Base-by-base conservation (phyloP, 2,329 filamentous ascomycete genomes). In the Fusarium sp. region DNA sequence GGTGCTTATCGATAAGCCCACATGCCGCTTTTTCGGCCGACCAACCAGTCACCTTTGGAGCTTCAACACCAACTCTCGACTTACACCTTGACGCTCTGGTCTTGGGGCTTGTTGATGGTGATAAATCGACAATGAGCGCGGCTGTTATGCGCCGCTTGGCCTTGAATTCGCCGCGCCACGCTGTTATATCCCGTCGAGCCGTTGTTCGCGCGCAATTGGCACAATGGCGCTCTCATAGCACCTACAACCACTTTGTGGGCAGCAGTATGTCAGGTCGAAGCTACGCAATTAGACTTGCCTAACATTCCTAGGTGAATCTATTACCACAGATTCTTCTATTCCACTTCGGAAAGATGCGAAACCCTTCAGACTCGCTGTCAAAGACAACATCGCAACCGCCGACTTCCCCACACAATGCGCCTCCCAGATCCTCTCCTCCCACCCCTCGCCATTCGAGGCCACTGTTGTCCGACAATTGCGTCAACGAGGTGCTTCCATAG, bases 361-460 rank as follows among this genome's bases (percentile, higher is more conserved):
- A 10, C 72, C 79, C 7, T 86, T 88, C 70, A 82, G 80, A 35
- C 84, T 94, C 61, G 91, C 91, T 6, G 86, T 95, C 63, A 95
- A 95, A 80, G 93, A 95, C 84, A 95, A 95, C 80, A 94, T 95
- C 73, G 89, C 91, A 63, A 93, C 92, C 1, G 81, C 80, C 22
- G 84, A 87, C 36, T 82, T 90, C n/a, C 88, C 89, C 2, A 98
- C 95, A 27, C 97, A 95, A 84, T 97, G 95, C 83, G 94, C 91
- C 73, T 98, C 96, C 3, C 85, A 85, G 22, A 93, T 95, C 64
- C 89, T 98, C 45, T 80, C 86, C n/a, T 86, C 86, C 70, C 94
- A 95, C 82, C 85, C 82, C 38, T 95, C 93, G 70, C 94, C 95
- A 5, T 96, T 93, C 82, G 91, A 95, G 80, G 95, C 96, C 20